A percentile compares a stretch with the other conserved stretches of the same genome.
phyloP scores from a whole-genome alignment of 1,284 basidiomycete species.

The Gymnopus androsaceus region DNA sequence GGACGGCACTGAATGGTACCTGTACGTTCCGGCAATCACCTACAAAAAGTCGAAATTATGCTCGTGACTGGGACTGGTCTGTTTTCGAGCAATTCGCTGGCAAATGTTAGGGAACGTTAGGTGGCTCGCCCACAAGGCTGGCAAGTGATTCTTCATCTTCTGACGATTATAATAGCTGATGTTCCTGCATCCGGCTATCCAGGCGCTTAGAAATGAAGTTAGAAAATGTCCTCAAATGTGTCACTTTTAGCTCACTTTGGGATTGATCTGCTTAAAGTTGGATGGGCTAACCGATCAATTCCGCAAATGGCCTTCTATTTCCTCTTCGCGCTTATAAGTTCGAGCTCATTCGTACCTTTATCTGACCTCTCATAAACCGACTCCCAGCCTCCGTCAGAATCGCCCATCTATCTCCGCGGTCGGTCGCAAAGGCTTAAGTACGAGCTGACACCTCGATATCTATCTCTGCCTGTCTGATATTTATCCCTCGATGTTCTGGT shows the following conservation, averaged over 20 bases:
- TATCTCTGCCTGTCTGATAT: not conserved
- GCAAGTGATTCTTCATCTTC: not conserved
- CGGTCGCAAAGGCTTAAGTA: not conserved
- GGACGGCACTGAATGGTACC: not conserved
- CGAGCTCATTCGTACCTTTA: constrained; percentile 11
- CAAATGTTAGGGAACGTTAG: not conserved
- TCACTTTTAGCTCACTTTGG: constrained; percentile 8
- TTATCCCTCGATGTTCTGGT: constrained; percentile 7
- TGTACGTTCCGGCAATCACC: not conserved
- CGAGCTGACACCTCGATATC: not conserved
- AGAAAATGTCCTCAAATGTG: no score
- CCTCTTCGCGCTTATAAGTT: constrained; percentile 14
- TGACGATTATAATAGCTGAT: not conserved
- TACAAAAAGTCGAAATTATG: no score
- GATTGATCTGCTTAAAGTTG: constrained; percentile 3
- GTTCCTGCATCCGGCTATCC: constrained; percentile 1
- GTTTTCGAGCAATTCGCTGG: not conserved
- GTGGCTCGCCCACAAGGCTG: no score
- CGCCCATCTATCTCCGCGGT: constrained; percentile 13
- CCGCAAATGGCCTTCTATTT: constrained; percentile 11
- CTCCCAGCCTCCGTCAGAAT: constrained; percentile 4
- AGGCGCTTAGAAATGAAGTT: no score
- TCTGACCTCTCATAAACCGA: not conserved
- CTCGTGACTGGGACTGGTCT: no score
- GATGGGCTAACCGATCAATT: constrained; percentile 5